These are phyloP conservation scores for Saturnispora bothae DNA, from an alignment of 805 yeast species.

Conservation along the genomic window DNA sequence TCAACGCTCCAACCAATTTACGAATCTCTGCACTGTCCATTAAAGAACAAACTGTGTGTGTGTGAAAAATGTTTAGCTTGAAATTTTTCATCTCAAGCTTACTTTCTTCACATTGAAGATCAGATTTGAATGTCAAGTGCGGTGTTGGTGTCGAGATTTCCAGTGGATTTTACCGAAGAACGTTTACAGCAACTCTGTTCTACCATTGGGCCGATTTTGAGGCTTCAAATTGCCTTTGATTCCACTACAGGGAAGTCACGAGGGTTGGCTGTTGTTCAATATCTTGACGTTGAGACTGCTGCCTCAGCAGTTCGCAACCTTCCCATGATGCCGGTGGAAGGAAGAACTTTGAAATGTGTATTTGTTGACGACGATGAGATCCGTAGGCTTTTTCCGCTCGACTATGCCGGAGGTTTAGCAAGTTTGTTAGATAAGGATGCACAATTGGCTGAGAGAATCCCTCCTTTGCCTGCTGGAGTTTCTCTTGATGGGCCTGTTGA, in stretches of 20 bases:
- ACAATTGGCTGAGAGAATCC: constrained; percentile 24
- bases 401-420: constrained; percentile 1
- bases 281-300: constrained; percentile 75
- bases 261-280: constrained; percentile 77
- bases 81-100: no score
- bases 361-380: constrained; percentile 36
- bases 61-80: no score
- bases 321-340: constrained; percentile 65
- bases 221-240: constrained; percentile 70
- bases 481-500: constrained; percentile 28
- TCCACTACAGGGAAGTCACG: constrained; percentile 82
- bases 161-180: constrained; percentile 89
- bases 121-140: constrained; percentile 5
- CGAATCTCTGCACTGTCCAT: no score
- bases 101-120: no score
- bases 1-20: constrained; percentile 59
- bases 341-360: constrained; percentile 60
- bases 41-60: no score
- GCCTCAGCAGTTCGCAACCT: constrained; percentile 84
- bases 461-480: constrained; percentile 48
- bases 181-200: constrained; percentile 76
- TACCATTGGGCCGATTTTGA: constrained; percentile 81
- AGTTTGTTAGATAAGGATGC: constrained; percentile 10
- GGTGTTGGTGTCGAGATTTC: constrained; percentile 30
- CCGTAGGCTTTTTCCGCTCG: constrained; percentile 2